Base-by-base conservation (phyloP, 371 early-diverging fungal genomes). In the Saksenaea oblongispora region DNA sequence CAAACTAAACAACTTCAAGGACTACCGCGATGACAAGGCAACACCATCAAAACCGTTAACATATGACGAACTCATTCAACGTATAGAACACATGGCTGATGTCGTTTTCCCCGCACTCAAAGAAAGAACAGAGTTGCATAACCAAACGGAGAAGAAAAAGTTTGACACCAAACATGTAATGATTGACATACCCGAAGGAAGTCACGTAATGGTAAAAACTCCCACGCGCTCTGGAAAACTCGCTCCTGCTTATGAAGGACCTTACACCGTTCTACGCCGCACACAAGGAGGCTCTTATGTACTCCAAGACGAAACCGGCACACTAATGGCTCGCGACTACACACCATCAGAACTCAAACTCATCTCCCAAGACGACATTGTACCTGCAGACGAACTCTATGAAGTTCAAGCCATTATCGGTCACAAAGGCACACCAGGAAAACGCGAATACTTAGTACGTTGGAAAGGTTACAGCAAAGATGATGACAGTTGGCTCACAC, bases 1-100 rank as follows among this genome's bases (percentile, higher is more conserved):
- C 7, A 31, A 31, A 31, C 31, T 31, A 7, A 31, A 31, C 7
- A 7, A 31, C 31, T 31, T 31, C 31, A 31, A 31, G 31, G 31
- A 31, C 39, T 37, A 58, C 22, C 34, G 34, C 24, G n/a, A 56
- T 56, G 27, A 0, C 31, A 31, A 2, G 7, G 7, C 31, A 7
- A 31, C 31, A 7, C 31, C 31, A 31, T 31, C 31, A 31, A 31
- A 31, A 14, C 5, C 18, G 3, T 14, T 54, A 17, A 34, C 56
- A 2, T 18, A 42, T 4, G 53, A 65, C 7, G 59, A 65, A 34
- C 47, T 70, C 17, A 17, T 47, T 15, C 24, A 60, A 47, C 15
- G 70, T 1, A 66, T 66, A 11, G 44, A 65, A 3, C 18, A 62
- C n/a, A 70, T 70, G 66, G 17, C 41, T 4, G 41, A 70, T 13